Evolutionary conservation across 305 asterid genomes (phyloP).

Genomic region (Solanum hybrid): DNA sequence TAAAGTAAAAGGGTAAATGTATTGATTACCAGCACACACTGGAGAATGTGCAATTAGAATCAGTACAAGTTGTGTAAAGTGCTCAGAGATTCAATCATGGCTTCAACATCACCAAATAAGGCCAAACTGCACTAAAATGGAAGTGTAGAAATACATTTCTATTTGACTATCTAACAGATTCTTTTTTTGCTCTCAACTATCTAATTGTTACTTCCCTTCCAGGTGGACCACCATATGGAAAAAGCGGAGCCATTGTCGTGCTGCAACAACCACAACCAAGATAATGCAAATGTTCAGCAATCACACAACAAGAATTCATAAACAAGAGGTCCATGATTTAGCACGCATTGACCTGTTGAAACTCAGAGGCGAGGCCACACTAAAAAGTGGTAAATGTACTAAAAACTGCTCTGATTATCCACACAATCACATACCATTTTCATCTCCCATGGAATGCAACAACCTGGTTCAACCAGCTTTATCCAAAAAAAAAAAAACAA

Average conservation of each 20-base stretch:
- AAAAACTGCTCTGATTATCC: neutral
- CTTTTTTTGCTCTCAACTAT: neutral
- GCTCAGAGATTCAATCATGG: neutral
- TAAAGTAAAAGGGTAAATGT: neutral
- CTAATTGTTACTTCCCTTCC: neutral
- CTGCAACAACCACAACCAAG: neutral
- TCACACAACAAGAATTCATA: neutral
- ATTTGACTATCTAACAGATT: neutral
- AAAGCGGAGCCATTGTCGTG: neutral
- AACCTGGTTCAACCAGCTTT: neutral
- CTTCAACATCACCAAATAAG: neutral
- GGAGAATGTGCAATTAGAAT: neutral
- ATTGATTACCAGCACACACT: neutral
- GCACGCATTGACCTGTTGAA: neutral
- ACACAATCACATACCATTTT: neutral
- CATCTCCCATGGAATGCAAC: neutral
- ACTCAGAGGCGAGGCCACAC: neutral
- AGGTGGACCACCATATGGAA: neutral
- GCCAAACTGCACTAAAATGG: neutral
- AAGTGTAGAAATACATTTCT: neutral
- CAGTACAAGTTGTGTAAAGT: neutral
- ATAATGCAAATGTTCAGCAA: neutral
- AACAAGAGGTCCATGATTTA: neutral
- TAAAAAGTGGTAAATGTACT: neutral
- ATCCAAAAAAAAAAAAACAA: neutral